Percentiles rank a stretch among this genome's conserved stretches.
phyloP scores from a whole-genome alignment of 805 yeast species.

The Wilhelminamyces savonicus region DNA sequence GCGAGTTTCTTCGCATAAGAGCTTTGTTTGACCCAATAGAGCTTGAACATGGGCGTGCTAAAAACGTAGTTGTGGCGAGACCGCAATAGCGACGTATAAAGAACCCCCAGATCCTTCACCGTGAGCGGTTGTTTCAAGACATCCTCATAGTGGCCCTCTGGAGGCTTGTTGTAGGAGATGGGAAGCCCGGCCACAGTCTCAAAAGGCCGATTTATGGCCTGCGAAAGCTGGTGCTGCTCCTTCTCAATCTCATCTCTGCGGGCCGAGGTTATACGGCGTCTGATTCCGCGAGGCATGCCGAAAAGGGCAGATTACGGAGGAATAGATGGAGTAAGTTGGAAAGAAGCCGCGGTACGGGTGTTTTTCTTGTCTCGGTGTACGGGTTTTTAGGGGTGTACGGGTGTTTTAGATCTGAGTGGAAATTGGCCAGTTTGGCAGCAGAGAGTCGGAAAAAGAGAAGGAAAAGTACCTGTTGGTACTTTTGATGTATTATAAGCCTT shows the following conservation, averaged over 20 bases:
- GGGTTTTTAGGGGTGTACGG: too few relatives aligned
- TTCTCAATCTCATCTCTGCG: slow-evolving; percentile 36
- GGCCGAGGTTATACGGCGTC: slow-evolving; percentile 39
- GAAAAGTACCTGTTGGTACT: too few relatives aligned
- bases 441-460: too few relatives aligned
- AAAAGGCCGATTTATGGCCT: slow-evolving; percentile 51
- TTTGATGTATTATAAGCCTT: too few relatives aligned
- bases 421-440: too few relatives aligned
- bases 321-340: too few relatives aligned
- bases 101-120: slow-evolving; percentile 64
- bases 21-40: slow-evolving; percentile 75
- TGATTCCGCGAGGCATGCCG: slow-evolving; percentile 35
- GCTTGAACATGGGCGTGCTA: slow-evolving; percentile 67
- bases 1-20: slow-evolving; percentile 43
- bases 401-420: too few relatives aligned
- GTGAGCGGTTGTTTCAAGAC: slow-evolving; percentile 61
- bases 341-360: too few relatives aligned
- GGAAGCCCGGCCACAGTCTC: slow-evolving; percentile 64
- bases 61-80: slow-evolving; percentile 55
- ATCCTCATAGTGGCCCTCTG: slow-evolving; percentile 42
- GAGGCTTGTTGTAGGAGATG: slow-evolving; percentile 57
- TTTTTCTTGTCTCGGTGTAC: too few relatives aligned
- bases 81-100: slow-evolving; percentile 63
- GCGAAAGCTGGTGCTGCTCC: slow-evolving; percentile 31
- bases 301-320: too few relatives aligned